Evolutionary conservation across 2,329 filamentous ascomycete species (phyloP).

Genomic region (Pseudogymnoascus sp.): DNA sequence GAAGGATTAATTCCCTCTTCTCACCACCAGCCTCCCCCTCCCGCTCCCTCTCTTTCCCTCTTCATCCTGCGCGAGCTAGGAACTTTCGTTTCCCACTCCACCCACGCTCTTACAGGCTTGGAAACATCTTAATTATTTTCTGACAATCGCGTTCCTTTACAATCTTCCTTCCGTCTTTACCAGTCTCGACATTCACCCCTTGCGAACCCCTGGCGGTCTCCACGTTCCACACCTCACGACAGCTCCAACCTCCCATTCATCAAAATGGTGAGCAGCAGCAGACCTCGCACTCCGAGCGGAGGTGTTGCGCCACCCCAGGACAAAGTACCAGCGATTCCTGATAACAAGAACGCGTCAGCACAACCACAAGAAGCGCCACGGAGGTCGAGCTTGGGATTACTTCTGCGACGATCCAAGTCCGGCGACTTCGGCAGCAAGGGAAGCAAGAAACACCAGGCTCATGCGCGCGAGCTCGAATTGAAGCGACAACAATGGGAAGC

Average conservation of each 20-base stretch:
- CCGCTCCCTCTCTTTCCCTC: background rate
- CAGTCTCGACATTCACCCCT: background rate
- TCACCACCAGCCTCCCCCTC: background rate
- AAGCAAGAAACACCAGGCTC: slow-evolving; percentile 50
- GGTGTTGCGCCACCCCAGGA: slow-evolving; percentile 25
- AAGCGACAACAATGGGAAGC: slow-evolving; percentile 47
- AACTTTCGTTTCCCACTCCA: background rate
- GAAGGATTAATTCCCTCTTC: slow-evolving; percentile 6
- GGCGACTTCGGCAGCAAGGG: slow-evolving; percentile 52
- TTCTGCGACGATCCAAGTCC: slow-evolving; percentile 61
- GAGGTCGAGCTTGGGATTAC: slow-evolving; percentile 46
- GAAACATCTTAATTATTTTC: slow-evolving; percentile 1
- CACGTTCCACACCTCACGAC: slow-evolving; percentile 1
- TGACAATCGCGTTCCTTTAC: background rate
- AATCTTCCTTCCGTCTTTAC: background rate
- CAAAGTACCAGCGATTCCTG: slow-evolving; percentile 28
- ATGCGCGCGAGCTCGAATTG: slow-evolving; percentile 40
- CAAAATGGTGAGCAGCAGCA: slow-evolving; percentile 26
- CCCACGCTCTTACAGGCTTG: background rate
- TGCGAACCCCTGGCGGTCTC: background rate
- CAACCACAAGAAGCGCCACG: slow-evolving; percentile 26
- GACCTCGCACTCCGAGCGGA: slow-evolving; percentile 31
- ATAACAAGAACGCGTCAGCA: slow-evolving; percentile 25
- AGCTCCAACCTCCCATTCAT: slow-evolving; percentile 19
- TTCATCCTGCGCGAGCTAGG: background rate